Evolutionary conservation across 768 basidiomycete species (phyloP).

Genomic region (Mycena latifolia): DNA sequence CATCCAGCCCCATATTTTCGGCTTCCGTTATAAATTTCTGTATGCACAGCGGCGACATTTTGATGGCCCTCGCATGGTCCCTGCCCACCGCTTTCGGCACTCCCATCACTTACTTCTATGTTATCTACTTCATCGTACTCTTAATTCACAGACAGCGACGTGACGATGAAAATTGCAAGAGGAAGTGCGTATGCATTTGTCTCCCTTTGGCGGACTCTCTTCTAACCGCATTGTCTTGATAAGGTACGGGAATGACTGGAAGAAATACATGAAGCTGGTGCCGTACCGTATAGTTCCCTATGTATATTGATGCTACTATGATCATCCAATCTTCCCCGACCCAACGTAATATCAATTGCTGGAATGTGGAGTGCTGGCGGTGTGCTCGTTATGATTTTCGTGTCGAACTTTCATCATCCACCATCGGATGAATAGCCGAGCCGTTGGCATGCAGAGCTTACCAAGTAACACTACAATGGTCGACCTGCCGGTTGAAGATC

Average conservation of each 20-base stretch:
- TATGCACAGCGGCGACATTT: conserved; percentile 74
- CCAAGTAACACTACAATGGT: too few relatives aligned
- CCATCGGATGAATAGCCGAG: too few relatives aligned
- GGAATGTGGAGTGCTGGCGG: too few relatives aligned
- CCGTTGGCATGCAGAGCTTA: too few relatives aligned
- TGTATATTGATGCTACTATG: conserved; percentile 71
- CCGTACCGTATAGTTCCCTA: conserved; percentile 81
- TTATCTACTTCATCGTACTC: conserved; percentile 87
- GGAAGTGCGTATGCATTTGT: conserved; percentile 69
- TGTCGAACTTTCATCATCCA: too few relatives aligned
- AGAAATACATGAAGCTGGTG: conserved; percentile 78
- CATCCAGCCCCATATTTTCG: conserved; percentile 36
- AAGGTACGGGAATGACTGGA: conserved; percentile 92
- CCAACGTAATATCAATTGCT: too few relatives aligned
- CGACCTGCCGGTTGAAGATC: too few relatives aligned
- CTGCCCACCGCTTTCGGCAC: conserved; percentile 92
- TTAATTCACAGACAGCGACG: conserved; percentile 90
- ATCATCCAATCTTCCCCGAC: too few relatives aligned
- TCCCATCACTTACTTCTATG: conserved; percentile 96
- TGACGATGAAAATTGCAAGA: conserved; percentile 91
- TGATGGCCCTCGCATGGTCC: conserved; percentile 95
- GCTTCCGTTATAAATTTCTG: neutral
- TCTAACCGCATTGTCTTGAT: neutral
- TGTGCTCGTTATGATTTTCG: too few relatives aligned
- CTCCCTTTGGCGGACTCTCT: neutral